Conservation (phyloP, 768 basidiomycete genomes). For the Mycena epipterygia region DNA sequence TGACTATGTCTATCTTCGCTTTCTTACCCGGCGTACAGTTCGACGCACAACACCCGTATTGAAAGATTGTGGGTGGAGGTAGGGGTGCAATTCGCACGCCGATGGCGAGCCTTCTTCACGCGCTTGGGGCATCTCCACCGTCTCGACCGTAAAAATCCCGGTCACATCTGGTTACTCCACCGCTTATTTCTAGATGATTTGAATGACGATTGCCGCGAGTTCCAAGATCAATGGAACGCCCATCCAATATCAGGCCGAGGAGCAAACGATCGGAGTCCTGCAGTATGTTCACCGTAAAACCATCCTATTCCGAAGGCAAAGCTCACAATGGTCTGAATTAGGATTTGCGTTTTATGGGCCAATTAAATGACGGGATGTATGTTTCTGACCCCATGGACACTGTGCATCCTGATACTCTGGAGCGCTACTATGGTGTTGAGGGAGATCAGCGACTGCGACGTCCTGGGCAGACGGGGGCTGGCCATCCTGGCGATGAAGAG, state of each 20-base stretch:
- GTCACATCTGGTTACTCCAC: too few relatives aligned
- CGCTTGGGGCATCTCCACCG: conserved; percentile 47
- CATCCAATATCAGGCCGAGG: too few relatives aligned
- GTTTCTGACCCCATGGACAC: too few relatives aligned
- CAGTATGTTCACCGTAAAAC: too few relatives aligned
- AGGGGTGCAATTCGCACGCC: conserved; percentile 30
- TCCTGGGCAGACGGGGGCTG: background rate
- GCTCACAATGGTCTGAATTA: too few relatives aligned
- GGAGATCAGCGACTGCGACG: background rate
- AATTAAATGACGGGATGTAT: too few relatives aligned
- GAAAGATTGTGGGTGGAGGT: conserved; percentile 59
- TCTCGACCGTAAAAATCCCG: conserved; percentile 44
- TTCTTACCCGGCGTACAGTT: conserved; percentile 39
- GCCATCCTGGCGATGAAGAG: conserved; percentile 13
- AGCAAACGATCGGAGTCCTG: too few relatives aligned
- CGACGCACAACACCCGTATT: conserved; percentile 46
- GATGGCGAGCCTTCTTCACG: conserved; percentile 55
- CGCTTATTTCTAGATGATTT: too few relatives aligned
- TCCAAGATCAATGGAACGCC: too few relatives aligned
- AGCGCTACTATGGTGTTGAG: conserved; percentile 32
- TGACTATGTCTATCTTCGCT: conserved; percentile 40
- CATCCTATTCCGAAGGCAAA: too few relatives aligned
- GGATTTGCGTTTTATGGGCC: too few relatives aligned
- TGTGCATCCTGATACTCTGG: conserved; percentile 32
- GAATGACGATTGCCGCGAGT: conserved; percentile 29